Conservation (phyloP, 768 basidiomycete genomes). For the Cyclocybe aegerita region DNA sequence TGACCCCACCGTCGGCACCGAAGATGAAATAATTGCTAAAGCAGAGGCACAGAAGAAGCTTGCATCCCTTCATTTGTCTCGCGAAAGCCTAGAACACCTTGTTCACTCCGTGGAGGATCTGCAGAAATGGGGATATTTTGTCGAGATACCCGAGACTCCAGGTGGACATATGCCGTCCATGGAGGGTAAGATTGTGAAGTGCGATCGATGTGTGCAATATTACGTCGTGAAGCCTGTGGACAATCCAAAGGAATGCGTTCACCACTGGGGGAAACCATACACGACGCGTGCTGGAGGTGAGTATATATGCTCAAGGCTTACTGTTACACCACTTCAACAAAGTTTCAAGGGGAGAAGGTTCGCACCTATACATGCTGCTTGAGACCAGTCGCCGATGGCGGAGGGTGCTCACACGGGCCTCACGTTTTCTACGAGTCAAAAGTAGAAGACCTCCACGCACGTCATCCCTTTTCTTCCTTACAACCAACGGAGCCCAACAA, state of each 20-base stretch:
- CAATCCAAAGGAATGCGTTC: conserved; percentile 62
- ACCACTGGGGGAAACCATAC: conserved; percentile 81
- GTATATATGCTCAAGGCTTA: conserved; percentile 14
- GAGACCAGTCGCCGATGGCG: conserved; percentile 50
- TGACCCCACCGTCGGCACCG: conserved; percentile 80
- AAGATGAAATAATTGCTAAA: conserved; percentile 58
- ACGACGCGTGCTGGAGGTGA: conserved; percentile 65
- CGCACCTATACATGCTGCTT: conserved; percentile 82
- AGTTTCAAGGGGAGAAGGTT: conserved; percentile 58
- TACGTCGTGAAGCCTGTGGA: conserved; percentile 67
- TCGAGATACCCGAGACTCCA: conserved; percentile 60
- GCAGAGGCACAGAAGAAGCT: conserved; percentile 54
- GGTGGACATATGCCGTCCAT: conserved; percentile 67
- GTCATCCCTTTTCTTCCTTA: conserved; percentile 68
- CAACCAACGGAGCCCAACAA: conserved; percentile 22
- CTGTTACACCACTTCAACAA: conserved; percentile 1
- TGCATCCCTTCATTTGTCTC: conserved; percentile 52
- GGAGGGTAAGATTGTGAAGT: conserved; percentile 62
- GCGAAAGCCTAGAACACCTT: conserved; percentile 52
- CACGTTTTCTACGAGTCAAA: conserved; percentile 91
- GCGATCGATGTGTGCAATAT: conserved; percentile 75
- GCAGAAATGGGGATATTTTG: conserved; percentile 67
- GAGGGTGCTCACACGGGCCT: conserved; percentile 74
- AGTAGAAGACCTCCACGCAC: conserved; percentile 62
- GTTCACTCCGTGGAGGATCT: conserved; percentile 60